Evolutionary conservation across 192 early-diverging fungal species (phyloP), one percentile per base, ranked within the genome.

Genomic region (Podila epigama): DNA sequence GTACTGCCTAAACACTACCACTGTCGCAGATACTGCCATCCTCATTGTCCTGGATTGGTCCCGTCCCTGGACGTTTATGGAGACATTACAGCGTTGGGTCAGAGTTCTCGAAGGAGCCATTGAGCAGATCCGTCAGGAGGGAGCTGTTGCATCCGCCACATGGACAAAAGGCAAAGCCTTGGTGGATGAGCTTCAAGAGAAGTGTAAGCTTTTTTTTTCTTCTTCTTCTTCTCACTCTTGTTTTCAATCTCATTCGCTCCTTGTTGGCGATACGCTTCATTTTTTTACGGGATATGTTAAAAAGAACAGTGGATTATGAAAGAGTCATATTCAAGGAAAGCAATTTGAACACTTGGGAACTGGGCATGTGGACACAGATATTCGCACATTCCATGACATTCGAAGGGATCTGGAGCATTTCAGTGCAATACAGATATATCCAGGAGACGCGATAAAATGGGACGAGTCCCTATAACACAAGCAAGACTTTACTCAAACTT

Each of bases 31-130:
- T 59, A 83, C 89, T 0, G 75, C 90, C 29, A 89, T 92, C 0
- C 81, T 96, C 1, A 84, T 98, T 54, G 89, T 91, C 48, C 82
- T 98, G 44, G 96, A 98, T 82, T 98, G 96, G 96, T 85, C 89
- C 25, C 83, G 86, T 77, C 96, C 96, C 22, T 96, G 94, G 93
- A 82, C 75, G 31, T 98, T 96, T 81, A 69, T 96, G 66, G 89
- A 91, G 64, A 81, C 89, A 27, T 82, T 96, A 60, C 86, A 94
- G 60, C 84, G 88, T 25, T 98, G 94, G 92, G 75, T 94, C 33
- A 82, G 83, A 51, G 84, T 96, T 27, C 77, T 98, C 33, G 79
- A 89, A 48, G 51, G 65, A 6, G 79, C 84, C 0, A 81, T 95
- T 27, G 66, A 89, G 9, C 61, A 67, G 53, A 84, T 92, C 41